A percentile compares a stretch with the other conserved stretches of the same genome.
phyloP scores from a whole-genome alignment of 2,329 filamentous ascomycete species.

The Exophiala sp. region DNA sequence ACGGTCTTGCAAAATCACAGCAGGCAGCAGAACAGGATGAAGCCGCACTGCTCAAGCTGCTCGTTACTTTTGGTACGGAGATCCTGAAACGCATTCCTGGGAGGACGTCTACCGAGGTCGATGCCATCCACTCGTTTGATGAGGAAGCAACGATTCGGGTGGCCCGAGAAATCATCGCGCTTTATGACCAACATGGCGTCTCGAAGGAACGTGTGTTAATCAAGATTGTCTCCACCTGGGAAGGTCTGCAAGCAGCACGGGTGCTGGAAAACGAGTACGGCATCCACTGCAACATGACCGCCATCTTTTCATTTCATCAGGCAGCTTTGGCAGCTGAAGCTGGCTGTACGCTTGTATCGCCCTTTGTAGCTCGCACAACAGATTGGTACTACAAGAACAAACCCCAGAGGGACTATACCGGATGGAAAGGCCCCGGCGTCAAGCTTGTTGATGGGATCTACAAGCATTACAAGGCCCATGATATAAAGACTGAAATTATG shows the following conservation, averaged over 20 bases:
- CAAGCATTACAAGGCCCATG: neutral
- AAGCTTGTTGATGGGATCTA: neutral
- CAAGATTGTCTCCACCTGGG: slow-evolving; percentile 63
- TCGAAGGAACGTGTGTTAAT: slow-evolving; percentile 36
- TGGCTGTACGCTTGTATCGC: slow-evolving; percentile 60
- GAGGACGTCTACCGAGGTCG: neutral
- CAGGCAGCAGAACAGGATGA: neutral
- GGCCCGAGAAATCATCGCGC: neutral
- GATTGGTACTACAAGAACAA: slow-evolving; percentile 1
- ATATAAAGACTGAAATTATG: neutral
- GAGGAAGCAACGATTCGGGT: neutral
- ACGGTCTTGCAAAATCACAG: neutral
- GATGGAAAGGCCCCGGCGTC: neutral
- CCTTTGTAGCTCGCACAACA: slow-evolving; percentile 45
- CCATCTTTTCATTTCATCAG: slow-evolving; percentile 61
- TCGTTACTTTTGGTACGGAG: neutral
- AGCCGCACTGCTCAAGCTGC: neutral
- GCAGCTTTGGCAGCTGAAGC: slow-evolving; percentile 57
- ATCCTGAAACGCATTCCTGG: neutral
- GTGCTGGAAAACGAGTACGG: slow-evolving; percentile 46
- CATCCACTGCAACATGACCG: slow-evolving; percentile 60
- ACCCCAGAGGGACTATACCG: neutral
- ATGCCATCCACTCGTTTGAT: neutral
- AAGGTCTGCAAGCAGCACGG: slow-evolving; percentile 59
- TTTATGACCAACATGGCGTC: neutral